Evolutionary conservation across 2,329 filamentous ascomycete genomes (phyloP).

Genomic region (Kalmusia sp.): DNA sequence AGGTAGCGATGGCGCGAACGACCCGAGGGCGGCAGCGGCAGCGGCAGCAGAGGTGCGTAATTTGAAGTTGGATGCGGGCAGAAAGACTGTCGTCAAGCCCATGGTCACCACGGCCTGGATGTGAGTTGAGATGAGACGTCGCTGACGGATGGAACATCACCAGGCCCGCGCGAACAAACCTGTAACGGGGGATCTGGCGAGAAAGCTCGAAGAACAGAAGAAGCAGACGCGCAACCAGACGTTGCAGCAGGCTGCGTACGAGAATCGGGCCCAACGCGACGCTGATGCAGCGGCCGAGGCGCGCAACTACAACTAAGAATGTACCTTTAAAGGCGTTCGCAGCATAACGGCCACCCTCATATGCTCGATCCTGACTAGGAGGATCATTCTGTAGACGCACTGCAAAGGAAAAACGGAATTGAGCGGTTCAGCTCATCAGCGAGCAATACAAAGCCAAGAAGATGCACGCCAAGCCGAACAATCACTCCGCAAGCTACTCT

Average conservation of each 20-base stretch:
- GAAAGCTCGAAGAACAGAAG: constrained; percentile 78
- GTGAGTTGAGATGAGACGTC: constrained; percentile 11
- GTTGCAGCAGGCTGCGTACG: constrained; percentile 70
- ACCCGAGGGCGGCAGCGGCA: constrained; percentile 77
- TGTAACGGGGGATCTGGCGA: constrained; percentile 56
- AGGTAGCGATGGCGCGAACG: constrained; percentile 49
- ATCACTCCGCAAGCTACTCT: too few species aligned
- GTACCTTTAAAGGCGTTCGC: too few species aligned
- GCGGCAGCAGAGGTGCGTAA: constrained; percentile 80
- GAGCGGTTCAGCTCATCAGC: too few species aligned
- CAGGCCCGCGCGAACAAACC: constrained; percentile 72
- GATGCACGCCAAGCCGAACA: too few species aligned
- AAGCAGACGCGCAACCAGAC: constrained; percentile 73
- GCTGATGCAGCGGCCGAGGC: constrained; percentile 68
- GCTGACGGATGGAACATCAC: constrained; percentile 18
- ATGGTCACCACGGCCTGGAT: constrained; percentile 28
- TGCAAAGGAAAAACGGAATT: too few species aligned
- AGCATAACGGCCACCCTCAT: too few species aligned
- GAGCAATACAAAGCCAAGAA: too few species aligned
- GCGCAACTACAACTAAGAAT: constrained; percentile 64
- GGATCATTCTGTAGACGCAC: too few species aligned
- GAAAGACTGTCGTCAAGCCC: constrained; percentile 11
- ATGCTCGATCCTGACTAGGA: too few species aligned
- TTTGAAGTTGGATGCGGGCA: constrained; percentile 1
- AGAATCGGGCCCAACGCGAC: constrained; percentile 71